Conservation (phyloP, 345 rosid species). For the Bruguiera parviflora region DNA sequence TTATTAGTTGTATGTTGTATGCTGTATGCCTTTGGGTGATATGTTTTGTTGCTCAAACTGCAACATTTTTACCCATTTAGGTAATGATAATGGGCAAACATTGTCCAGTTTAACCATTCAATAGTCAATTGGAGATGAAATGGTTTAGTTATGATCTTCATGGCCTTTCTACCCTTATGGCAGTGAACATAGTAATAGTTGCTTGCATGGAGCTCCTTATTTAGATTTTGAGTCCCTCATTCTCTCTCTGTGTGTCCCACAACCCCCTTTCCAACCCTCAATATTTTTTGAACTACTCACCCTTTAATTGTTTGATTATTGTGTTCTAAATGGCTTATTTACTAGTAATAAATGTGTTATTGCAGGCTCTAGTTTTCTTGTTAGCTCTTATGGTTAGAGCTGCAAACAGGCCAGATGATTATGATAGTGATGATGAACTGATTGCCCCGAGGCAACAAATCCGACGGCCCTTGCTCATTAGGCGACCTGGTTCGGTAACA, state of each 20-base stretch:
- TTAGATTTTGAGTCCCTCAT: not conserved
- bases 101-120: not conserved
- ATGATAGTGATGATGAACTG: constrained; percentile 93
- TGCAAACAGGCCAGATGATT: constrained; percentile 68
- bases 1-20: not conserved
- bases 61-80: no score
- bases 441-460: constrained; percentile 73
- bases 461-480: constrained; percentile 75
- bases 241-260: not conserved
- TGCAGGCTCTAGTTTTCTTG: constrained; percentile 82
- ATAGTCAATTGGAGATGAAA: not conserved
- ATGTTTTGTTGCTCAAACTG: not conserved
- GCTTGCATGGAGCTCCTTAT: not conserved
- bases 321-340: constrained; percentile 2
- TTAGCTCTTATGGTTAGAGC: constrained; percentile 79
- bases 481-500: constrained; percentile 61
- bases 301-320: not conserved
- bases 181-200: not conserved
- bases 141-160: not conserved
- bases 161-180: not conserved
- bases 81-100: no score
- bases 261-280: no score
- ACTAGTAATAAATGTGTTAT: constrained; percentile 13
- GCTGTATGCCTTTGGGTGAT: not conserved
- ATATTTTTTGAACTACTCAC: not conserved